A percentile compares a stretch with the other conserved stretches of the same genome.
These are phyloP conservation scores for Talaromyces adpressus DNA, from an alignment of 495 filamentous ascomycete species.

Conservation along the genomic window DNA sequence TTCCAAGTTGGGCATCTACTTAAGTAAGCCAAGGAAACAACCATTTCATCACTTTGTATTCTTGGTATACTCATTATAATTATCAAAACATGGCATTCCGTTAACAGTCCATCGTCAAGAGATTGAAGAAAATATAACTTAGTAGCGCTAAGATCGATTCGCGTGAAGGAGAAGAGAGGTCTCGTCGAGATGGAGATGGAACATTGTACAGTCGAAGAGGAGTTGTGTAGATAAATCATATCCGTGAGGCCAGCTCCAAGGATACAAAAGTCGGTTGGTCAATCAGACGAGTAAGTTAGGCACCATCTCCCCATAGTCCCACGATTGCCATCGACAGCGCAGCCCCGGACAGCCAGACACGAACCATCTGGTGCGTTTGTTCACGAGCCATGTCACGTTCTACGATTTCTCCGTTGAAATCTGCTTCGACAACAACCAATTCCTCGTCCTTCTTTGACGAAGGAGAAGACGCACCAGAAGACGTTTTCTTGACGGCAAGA, in stretches of 20 bases:
- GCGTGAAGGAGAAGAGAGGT: neutral
- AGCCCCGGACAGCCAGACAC: conserved; percentile 53
- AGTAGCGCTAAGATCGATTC: neutral
- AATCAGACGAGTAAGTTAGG: conserved; percentile 8
- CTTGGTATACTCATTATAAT: conserved; percentile 1
- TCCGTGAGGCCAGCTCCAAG: neutral
- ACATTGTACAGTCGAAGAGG: conserved; percentile 4
- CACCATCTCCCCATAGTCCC: conserved; percentile 84
- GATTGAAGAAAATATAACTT: conserved; percentile 1
- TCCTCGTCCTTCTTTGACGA: conserved; percentile 57
- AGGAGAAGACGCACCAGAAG: neutral
- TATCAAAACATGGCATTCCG: neutral
- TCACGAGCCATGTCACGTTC: conserved; percentile 61
- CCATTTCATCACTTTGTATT: neutral
- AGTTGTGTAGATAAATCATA: neutral
- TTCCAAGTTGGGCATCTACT: neutral
- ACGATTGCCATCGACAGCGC: conserved; percentile 72
- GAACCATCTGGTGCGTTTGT: conserved; percentile 50
- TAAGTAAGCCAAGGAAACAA: neutral
- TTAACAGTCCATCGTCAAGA: neutral
- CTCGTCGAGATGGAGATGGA: neutral
- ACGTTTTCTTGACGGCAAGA: conserved; percentile 13
- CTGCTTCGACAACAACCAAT: conserved; percentile 46
- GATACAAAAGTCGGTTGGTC: neutral
- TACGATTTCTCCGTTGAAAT: conserved; percentile 78